phyloP scores from a whole-genome alignment of 139 green algal genomes.

The Chlorella vulgaris region DNA sequence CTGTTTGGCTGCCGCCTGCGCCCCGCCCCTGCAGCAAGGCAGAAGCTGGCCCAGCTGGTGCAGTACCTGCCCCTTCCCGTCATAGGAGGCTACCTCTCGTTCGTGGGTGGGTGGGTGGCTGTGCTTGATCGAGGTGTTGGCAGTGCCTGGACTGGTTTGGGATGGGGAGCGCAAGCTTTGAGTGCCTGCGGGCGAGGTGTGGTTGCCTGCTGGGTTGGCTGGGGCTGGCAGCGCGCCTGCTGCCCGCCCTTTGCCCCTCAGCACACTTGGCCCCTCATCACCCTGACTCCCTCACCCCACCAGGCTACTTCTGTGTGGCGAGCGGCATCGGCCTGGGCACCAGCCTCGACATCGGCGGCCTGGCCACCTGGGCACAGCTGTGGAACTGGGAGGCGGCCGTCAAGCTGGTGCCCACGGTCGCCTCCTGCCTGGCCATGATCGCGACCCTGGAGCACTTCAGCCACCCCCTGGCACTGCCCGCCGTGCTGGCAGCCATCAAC shows the following conservation, averaged over 20 bases:
- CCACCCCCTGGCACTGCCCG: slow-evolving; percentile 69
- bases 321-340: slow-evolving; percentile 55
- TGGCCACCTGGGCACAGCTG: slow-evolving; percentile 50
- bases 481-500: slow-evolving; percentile 56
- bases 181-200: no score
- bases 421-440: slow-evolving; percentile 49
- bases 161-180: no score
- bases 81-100: slow-evolving; percentile 75
- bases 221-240: no score
- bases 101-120: slow-evolving; percentile 34
- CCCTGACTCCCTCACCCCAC: not conserved
- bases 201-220: no score
- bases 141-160: not conserved
- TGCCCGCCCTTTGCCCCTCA: no score
- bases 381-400: slow-evolving; percentile 37
- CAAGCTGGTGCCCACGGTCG: slow-evolving; percentile 65
- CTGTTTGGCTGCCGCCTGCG: no score
- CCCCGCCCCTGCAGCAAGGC: slow-evolving; percentile 55
- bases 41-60: slow-evolving; percentile 64
- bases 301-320: slow-evolving; percentile 74
- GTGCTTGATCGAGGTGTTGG: not conserved
- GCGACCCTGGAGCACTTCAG: slow-evolving; percentile 51
- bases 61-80: slow-evolving; percentile 80
- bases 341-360: slow-evolving; percentile 42
- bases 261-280: no score